phyloP scores from a whole-genome alignment of 495 filamentous ascomycete genomes.

The Cudoniella acicularis region DNA sequence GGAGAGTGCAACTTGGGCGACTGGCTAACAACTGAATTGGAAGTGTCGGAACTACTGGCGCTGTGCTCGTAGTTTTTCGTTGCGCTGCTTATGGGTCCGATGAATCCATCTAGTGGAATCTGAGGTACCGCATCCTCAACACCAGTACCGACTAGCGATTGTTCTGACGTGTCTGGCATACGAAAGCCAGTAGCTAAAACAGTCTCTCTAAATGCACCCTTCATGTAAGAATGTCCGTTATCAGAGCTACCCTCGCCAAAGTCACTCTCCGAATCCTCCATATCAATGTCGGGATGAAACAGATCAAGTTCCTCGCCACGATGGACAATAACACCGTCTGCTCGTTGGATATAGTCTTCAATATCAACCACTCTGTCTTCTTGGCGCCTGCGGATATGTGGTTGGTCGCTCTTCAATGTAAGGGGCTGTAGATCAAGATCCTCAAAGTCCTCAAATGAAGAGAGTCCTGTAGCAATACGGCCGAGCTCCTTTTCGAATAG shows the following conservation, averaged over 20 bases:
- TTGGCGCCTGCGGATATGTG: constrained; percentile 4
- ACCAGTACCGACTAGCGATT: constrained; percentile 18
- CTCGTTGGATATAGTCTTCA: constrained; percentile 27
- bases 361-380: constrained; percentile 2
- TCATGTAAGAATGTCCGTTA: constrained; percentile 1
- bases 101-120: constrained; percentile 17
- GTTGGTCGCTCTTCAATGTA: constrained; percentile 1
- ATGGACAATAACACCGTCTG: constrained; percentile 31
- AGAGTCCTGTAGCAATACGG: constrained; percentile 54
- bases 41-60: background rate
- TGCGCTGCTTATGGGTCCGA: constrained; percentile 3
- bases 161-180: background rate
- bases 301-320: constrained; percentile 36
- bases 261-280: constrained; percentile 8
- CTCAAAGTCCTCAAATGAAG: constrained; percentile 10
- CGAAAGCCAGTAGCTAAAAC: constrained; percentile 10
- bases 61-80: background rate
- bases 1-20: background rate
- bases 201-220: constrained; percentile 6
- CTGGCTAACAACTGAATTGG: background rate
- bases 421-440: constrained; percentile 9
- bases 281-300: constrained; percentile 23
- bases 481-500: constrained; percentile 73
- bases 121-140: constrained; percentile 23
- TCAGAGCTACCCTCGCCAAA: background rate